Base-by-base conservation (phyloP, 2,329 filamentous ascomycete genomes). In the Sordariomycetes sp. region DNA sequence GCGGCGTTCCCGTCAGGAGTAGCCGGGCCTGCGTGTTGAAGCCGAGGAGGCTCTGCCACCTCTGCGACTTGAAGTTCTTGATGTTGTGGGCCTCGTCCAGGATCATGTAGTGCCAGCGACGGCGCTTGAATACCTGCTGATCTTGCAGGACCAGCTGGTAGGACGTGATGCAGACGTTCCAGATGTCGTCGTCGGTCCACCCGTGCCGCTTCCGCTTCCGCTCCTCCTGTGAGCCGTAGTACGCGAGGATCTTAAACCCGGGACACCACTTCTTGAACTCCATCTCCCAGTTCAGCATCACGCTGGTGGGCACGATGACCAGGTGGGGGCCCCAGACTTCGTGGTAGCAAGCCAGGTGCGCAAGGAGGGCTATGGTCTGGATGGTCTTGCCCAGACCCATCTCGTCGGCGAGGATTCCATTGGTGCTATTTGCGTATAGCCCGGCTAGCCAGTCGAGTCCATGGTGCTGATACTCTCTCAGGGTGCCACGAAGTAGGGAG, bases 271-370 rank as follows among this genome's bases (percentile, higher is more conserved):
- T 99, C 69, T 97, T 97, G 79, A 99, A 99, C 72, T 99, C 94
- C 88, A 97, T 97, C 71, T 99, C 95, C 94, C 94, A 99, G 69
- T 99, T 99, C 63, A 99, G 83, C 80, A 99, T 97, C 54, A 99
- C 95, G 71, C 92, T 97, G 2, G 94, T 99, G 1, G 94, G 94
- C 1, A 99, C 94, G 61, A 99, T 88, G 54, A 99, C 90, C 25
- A 99, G 76, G 75, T 99, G 94, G 1, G 94, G 91, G 0, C 95
- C 94, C 95, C 94, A 99, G 5, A 96, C 85, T 66, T 91, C 85
- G 68, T 96, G 89, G 46, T 90, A 81, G 61, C 92, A 92, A 10
- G 95, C 94, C 40, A 99, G 79, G 69, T 99, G 93, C 4, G 94
- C 94, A 43, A 99, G 78, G 3, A 99, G 77, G 3, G 95, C 87